Evolutionary conservation across 2,329 filamentous ascomycete genomes (phyloP), one percentile per base, ranked within the genome.

Genomic region (Myotisia sp.): DNA sequence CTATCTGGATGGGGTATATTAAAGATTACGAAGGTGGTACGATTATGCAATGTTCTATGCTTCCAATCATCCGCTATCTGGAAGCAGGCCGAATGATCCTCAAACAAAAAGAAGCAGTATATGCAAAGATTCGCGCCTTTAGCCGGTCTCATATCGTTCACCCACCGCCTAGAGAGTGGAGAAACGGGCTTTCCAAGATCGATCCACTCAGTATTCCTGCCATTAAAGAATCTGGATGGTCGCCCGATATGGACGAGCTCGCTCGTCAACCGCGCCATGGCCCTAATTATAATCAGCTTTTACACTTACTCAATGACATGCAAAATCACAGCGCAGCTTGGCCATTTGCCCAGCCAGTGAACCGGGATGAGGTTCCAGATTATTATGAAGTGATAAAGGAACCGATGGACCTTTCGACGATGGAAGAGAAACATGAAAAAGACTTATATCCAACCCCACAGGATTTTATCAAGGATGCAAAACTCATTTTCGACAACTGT

Each of bases 21-120:
- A 98, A 98, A 55, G 90, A 98, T 55, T 98, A 98, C 56, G 90
- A 98, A 59, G 90, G 90, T 38, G 90, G 90, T 38, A 98, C 90
- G 0, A 92, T 98, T 41, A 98, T 98, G 90, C 90, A 98, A 62
- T 98, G 90, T 52, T 84, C 80, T 34, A 95, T 98, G 90, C 70
- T 98, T 13, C 87, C 87, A 5, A 81, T 80, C 42, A 84, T 95
- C 36, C 80, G 90, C 32, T 98, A 98, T 58, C 76, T 98, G 4
- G 87, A 98, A 56, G 74, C 77, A 50, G 81, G 84, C 3, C 79
- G 86, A 42, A 92, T 98, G 84, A 69, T 98, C 2, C 71, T 93
- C 30, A 95, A 98, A 63, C 90, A 98, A 55, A 95, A 94, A 56
- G 90, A 94, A 55, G 80, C 79, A 35, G 85, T 95, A 3, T 79